phyloP scores from a whole-genome alignment of 441 rosid genomes.

The Daphne laureola region DNA sequence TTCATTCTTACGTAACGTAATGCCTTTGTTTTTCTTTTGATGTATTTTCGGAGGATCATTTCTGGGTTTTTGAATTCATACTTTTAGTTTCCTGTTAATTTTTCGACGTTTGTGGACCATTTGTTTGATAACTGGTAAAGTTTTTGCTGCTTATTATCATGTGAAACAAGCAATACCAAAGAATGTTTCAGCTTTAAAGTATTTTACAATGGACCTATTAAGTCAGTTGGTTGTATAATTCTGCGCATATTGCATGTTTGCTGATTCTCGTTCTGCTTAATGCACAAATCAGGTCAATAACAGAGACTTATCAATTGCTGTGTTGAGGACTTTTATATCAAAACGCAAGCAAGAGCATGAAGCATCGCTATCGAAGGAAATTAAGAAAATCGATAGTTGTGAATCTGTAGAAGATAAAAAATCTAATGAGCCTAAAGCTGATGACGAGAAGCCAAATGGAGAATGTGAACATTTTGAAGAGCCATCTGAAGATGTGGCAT shows the following conservation, averaged over 20 bases:
- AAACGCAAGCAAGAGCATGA: conserved; percentile 77
- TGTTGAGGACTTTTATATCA: conserved; percentile 63
- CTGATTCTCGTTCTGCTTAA: too few species aligned
- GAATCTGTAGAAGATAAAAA: conserved; percentile 28
- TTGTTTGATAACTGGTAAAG: too few species aligned
- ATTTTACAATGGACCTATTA: too few species aligned
- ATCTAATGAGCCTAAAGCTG: conserved; percentile 20
- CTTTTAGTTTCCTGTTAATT: too few species aligned
- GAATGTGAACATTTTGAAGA: conserved; percentile 35
- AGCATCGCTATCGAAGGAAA: conserved; percentile 45
- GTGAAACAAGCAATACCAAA: too few species aligned
- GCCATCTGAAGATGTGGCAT: conserved; percentile 30
- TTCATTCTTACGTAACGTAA: conserved; percentile 17
- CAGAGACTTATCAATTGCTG: conserved; percentile 90
- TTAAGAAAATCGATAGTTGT: conserved; percentile 37
- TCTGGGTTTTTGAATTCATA: too few species aligned
- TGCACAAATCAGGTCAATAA: conserved; percentile 64
- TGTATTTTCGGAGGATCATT: background rate
- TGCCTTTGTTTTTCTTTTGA: background rate
- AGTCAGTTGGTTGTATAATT: too few species aligned
- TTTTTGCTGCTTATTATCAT: too few species aligned
- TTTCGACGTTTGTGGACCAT: too few species aligned
- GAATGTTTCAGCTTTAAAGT: too few species aligned
- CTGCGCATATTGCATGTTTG: too few species aligned
- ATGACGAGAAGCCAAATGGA: conserved; percentile 36